These are phyloP conservation scores for Xylaria castorea DNA, from an alignment of 495 filamentous ascomycete species.

Conservation along the genomic window DNA sequence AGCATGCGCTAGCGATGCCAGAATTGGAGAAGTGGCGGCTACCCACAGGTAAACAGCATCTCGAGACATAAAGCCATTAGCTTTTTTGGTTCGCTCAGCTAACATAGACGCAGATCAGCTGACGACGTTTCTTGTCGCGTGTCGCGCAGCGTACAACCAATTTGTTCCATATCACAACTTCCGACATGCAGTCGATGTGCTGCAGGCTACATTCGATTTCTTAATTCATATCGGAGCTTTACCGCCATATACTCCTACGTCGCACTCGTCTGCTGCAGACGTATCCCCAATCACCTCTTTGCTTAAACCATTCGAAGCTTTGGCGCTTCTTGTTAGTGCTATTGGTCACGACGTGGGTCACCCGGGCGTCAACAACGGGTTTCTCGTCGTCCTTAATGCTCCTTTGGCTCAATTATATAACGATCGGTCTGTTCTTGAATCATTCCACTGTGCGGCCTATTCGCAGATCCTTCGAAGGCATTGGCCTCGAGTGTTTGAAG, in stretches of 20 bases:
- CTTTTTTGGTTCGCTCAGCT: constrained; percentile 31
- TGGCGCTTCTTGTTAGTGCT: constrained; percentile 89
- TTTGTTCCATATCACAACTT: constrained; percentile 99
- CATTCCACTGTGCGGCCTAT: constrained; percentile 96
- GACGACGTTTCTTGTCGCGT: constrained; percentile 79
- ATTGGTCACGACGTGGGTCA: constrained; percentile 98
- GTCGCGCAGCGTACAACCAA: constrained; percentile 86
- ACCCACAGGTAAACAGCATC: constrained; percentile 61
- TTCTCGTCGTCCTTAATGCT: constrained; percentile 89
- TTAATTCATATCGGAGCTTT: constrained; percentile 82
- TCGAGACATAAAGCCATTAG: background rate
- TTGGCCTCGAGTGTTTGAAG: constrained; percentile 83
- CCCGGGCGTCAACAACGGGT: constrained; percentile 97
- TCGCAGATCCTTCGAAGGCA: constrained; percentile 93
- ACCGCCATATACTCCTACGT: constrained; percentile 63
- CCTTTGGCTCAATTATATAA: constrained; percentile 98
- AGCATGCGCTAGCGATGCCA: constrained; percentile 84
- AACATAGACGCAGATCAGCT: constrained; percentile 62
- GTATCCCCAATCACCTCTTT: constrained; percentile 73
- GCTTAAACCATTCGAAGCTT: constrained; percentile 81
- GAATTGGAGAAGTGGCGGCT: constrained; percentile 82
- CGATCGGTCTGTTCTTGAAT: constrained; percentile 94
- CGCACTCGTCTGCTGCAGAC: constrained; percentile 9
- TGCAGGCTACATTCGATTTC: constrained; percentile 93
- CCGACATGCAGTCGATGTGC: constrained; percentile 92